Base-by-base conservation (phyloP, 208 protist genomes). In the Trypanosomatidae sp. region DNA sequence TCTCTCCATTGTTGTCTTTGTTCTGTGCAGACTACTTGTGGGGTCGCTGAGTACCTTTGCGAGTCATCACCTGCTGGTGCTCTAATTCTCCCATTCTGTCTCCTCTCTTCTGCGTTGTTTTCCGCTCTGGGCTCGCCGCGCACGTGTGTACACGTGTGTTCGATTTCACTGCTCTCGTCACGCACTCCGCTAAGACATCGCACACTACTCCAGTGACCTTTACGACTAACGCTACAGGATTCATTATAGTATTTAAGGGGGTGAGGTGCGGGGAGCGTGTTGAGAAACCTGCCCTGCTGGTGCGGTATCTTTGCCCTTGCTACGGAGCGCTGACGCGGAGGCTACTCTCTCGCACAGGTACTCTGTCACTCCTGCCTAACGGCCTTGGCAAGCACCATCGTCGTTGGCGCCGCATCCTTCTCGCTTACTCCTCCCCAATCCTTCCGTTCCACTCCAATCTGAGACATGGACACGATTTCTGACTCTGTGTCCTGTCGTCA, bases 1-100 rank as follows among this genome's bases (percentile, higher is more conserved):
- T 62, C 65, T 87, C 17, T 75, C 81, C 49, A 73, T 84, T 30
- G 59, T 69, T 30, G 58, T 86, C 2, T 94, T 88, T 62, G 89
- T 92, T 65, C 47, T 86, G 19, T 73, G 71, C 50, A 49, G 66
- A n/a, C 72, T 80, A 47, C 43, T 81, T 62, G 58, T 85, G 30
- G 56, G 62, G 62, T 67, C 76, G 33, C 50, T 80, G 30, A 72
- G 76, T 65, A 44, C 30, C 22, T 80, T 80, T 50, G 66, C 59
- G 13, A 65, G 76, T 9, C 69, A 72, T 4, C 52, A 28, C 15
- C 43, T 80, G 58, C 66, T 80, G 52, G 56, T 80, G 17, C 53
- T 80, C 30, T 80, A 55, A 69, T 28, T n/a, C 19, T n/a, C 25
- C n/a, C 47, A 3, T 43, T 12, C 28, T 55, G 19, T 9, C 12